These are phyloP conservation scores for Coemansia sp. DNA, from an alignment of 192 early-diverging fungal species.

Conservation along the genomic window DNA sequence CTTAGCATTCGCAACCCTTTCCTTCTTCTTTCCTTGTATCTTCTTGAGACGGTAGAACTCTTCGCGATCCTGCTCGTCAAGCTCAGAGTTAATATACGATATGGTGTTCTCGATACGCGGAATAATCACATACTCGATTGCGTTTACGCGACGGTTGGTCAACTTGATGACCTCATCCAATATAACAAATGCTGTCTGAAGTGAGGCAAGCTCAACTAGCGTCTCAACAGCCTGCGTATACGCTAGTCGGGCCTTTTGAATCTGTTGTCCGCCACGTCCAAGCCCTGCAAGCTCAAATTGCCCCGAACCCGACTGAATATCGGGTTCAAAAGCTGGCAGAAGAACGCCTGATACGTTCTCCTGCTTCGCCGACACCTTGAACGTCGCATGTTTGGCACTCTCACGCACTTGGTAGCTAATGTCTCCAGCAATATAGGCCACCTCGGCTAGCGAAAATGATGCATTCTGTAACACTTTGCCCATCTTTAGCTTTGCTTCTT, in stretches of 20 bases:
- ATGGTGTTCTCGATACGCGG: constrained; percentile 98
- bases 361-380: constrained; percentile 85
- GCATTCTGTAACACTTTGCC: constrained; percentile 98
- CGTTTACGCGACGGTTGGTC: constrained; percentile 98
- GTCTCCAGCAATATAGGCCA: constrained; percentile 95
- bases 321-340: constrained; percentile 86
- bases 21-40: constrained; percentile 98
- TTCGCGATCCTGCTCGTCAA: constrained; percentile 98
- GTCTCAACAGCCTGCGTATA: constrained; percentile 94
- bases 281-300: constrained; percentile 99
- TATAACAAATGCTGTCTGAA: constrained; percentile 99
- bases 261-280: constrained; percentile 96
- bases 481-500: constrained; percentile 99
- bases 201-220: constrained; percentile 95
- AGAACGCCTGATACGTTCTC: constrained; percentile 99
- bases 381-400: constrained; percentile 85
- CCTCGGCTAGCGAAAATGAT: constrained; percentile 96
- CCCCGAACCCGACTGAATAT: constrained; percentile 72
- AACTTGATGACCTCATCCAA: constrained; percentile 99
- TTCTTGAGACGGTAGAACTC: constrained; percentile 99
- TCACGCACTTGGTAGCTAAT: constrained; percentile 98
- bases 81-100: constrained; percentile 90
- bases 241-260: constrained; percentile 90
- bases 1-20: constrained; percentile 59
- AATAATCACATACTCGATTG: constrained; percentile 99